Conservation (phyloP, 2,329 filamentous ascomycete species). For the Aspergillus pseudonomiae region DNA sequence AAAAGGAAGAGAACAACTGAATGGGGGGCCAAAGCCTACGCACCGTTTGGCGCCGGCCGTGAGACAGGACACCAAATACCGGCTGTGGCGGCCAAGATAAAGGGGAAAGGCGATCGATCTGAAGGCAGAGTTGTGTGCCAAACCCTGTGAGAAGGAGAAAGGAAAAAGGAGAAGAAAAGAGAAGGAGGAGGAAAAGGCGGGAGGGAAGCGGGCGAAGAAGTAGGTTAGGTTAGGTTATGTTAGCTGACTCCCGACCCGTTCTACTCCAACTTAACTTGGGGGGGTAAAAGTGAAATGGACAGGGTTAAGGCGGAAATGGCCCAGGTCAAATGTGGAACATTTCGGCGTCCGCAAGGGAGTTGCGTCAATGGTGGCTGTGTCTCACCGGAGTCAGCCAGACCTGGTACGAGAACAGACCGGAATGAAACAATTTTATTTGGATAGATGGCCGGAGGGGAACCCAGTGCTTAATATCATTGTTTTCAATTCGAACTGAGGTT, state of each 20-base stretch:
- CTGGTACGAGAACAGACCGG: slow-evolving; percentile 1
- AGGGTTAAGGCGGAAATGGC: slow-evolving; percentile 7
- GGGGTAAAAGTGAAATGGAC: slow-evolving; percentile 4
- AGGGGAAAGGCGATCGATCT: slow-evolving; percentile 37
- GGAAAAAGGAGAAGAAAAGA: slow-evolving; percentile 14
- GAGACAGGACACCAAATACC: slow-evolving; percentile 50
- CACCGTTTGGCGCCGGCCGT: slow-evolving; percentile 51
- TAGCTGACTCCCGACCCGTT: slow-evolving; percentile 6
- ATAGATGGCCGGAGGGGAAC: neutral
- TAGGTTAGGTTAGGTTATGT: slow-evolving; percentile 8
- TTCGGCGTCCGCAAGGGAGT: slow-evolving; percentile 18
- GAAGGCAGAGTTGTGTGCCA: slow-evolving; percentile 31
- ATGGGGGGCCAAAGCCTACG: slow-evolving; percentile 47
- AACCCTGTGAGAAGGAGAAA: slow-evolving; percentile 26
- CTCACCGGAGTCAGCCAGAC: neutral
- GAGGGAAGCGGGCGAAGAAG: slow-evolving; percentile 12
- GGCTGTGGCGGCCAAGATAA: slow-evolving; percentile 48
- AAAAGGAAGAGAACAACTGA: slow-evolving; percentile 26
- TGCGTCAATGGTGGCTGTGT: neutral
- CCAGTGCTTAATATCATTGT: neutral
- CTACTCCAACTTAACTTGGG: slow-evolving; percentile 9
- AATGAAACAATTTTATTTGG: neutral
- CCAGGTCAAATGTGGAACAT: slow-evolving; percentile 13
- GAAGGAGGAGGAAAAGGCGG: slow-evolving; percentile 18
- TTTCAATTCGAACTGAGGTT: neutral